A percentile compares a stretch with the other conserved stretches of the same genome.
Evolutionary conservation across 345 rosid genomes (phyloP).

Genomic region (Psidium friedrichsthalianum): DNA sequence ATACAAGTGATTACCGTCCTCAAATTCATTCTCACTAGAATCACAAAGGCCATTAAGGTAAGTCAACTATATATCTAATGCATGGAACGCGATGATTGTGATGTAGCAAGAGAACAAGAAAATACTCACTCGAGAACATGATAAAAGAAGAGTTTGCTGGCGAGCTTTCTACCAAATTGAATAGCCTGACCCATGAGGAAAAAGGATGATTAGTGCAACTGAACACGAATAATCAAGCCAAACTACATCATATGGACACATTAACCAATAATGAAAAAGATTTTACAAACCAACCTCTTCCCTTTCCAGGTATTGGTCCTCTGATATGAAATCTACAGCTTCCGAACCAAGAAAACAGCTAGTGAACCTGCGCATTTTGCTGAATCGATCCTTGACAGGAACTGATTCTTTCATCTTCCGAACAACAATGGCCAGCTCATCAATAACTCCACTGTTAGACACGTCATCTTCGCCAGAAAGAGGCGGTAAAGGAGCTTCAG

Average conservation of each 20-base stretch:
- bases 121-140: constrained; percentile 65
- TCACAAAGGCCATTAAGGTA: constrained; percentile 4
- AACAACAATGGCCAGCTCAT: constrained; percentile 73
- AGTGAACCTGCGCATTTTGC: constrained; percentile 59
- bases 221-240: background rate
- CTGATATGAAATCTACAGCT: constrained; percentile 61
- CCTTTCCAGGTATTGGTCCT: constrained; percentile 63
- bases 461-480: constrained; percentile 85
- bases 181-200: constrained; percentile 38
- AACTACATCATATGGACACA: background rate
- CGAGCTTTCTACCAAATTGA: constrained; percentile 77
- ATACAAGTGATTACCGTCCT: constrained; percentile 76
- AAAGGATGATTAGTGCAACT: background rate
- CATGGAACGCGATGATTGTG: background rate
- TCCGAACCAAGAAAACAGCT: constrained; percentile 73
- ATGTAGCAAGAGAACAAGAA: background rate
- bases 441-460: constrained; percentile 45
- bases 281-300: constrained; percentile 33
- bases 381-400: constrained; percentile 60
- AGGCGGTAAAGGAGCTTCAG: constrained; percentile 71
- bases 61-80: background rate
- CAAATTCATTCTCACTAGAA: constrained; percentile 68
- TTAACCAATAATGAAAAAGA: background rate
- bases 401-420: constrained; percentile 60
- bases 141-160: constrained; percentile 55